phyloP scores from a whole-genome alignment of 352 stramenopile species.

The Phytophthora kernoviae region DNA sequence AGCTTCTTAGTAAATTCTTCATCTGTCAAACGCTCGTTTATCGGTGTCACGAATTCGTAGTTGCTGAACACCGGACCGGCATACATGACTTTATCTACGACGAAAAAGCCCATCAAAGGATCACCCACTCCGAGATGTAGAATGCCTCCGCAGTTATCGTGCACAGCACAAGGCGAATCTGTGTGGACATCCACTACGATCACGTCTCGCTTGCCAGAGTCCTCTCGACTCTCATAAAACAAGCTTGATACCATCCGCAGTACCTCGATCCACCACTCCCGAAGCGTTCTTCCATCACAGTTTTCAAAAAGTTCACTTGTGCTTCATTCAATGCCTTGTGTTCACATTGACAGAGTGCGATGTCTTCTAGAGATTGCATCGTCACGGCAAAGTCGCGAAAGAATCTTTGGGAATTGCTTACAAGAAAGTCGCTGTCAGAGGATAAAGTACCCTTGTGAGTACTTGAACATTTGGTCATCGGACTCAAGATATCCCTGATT shows the following conservation, averaged over 20 bases:
- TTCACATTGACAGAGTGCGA: conserved; percentile 4
- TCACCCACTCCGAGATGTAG: conserved; percentile 14
- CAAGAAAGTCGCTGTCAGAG: too few relatives aligned
- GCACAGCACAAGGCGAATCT: neutral
- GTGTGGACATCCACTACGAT: conserved; percentile 16
- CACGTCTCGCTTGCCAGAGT: conserved; percentile 21
- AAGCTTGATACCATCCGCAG: conserved; percentile 20
- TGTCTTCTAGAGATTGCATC: conserved; percentile 14
- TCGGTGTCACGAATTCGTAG: conserved; percentile 20
- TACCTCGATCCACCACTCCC: conserved; percentile 14
- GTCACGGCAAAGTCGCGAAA: conserved; percentile 7
- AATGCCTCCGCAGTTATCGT: conserved; percentile 11
- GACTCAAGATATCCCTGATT: too few relatives aligned
- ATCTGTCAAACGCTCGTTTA: conserved; percentile 9
- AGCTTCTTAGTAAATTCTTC: conserved; percentile 4
- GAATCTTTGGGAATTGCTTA: too few relatives aligned
- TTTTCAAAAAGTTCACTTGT: conserved; percentile 26
- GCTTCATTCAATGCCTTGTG: conserved; percentile 2
- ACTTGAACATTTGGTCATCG: too few relatives aligned
- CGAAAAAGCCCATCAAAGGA: conserved; percentile 10
- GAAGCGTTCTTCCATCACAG: conserved; percentile 27
- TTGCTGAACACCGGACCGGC: conserved; percentile 20
- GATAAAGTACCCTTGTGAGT: too few relatives aligned
- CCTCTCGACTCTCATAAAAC: conserved; percentile 14
- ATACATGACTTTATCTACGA: conserved; percentile 14